Percentiles rank a stretch among this genome's conserved stretches.
phyloP scores from a whole-genome alignment of 352 stramenopile genomes.

The Phytophthora sp. region DNA sequence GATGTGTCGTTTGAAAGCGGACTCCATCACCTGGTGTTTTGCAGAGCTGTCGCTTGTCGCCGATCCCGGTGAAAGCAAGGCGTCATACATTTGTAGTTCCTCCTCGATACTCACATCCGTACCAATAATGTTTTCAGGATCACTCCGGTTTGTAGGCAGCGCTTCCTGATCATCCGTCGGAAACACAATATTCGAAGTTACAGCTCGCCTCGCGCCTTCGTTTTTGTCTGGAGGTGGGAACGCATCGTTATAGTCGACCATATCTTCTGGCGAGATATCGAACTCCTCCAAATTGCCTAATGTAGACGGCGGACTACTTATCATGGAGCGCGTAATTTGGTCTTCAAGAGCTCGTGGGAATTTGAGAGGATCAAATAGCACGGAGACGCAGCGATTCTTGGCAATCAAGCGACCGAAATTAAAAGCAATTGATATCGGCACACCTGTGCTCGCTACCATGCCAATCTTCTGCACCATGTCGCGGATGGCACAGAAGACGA shows the following conservation, averaged over 20 bases:
- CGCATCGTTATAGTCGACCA: slow-evolving; percentile 33
- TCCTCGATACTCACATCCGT: slow-evolving; percentile 53
- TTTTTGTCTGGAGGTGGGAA: slow-evolving; percentile 16
- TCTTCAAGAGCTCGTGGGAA: slow-evolving; percentile 66
- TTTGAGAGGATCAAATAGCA: slow-evolving; percentile 73
- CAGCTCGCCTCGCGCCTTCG: slow-evolving; percentile 11
- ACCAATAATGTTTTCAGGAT: slow-evolving; percentile 61
- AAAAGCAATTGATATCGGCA: slow-evolving; percentile 67
- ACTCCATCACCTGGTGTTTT: slow-evolving; percentile 59
- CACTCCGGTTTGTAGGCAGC: slow-evolving; percentile 49
- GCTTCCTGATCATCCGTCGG: slow-evolving; percentile 44
- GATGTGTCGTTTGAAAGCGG: slow-evolving; percentile 66
- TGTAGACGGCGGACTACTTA: slow-evolving; percentile 43
- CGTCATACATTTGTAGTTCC: slow-evolving; percentile 59
- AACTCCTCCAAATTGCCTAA: slow-evolving; percentile 68
- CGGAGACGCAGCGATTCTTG: slow-evolving; percentile 73
- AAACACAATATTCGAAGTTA: slow-evolving; percentile 28
- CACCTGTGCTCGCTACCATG: slow-evolving; percentile 57
- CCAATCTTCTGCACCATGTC: slow-evolving; percentile 81
- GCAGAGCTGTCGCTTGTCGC: slow-evolving; percentile 10
- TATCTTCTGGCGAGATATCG: slow-evolving; percentile 56
- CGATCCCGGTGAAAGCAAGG: slow-evolving; percentile 42
- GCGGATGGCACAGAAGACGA: slow-evolving; percentile 69
- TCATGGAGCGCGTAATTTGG: slow-evolving; percentile 62
- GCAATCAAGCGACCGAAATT: slow-evolving; percentile 74